These are phyloP conservation scores for Lentinula guzmanii DNA, from an alignment of 768 basidiomycete genomes.

Conservation along the genomic window DNA sequence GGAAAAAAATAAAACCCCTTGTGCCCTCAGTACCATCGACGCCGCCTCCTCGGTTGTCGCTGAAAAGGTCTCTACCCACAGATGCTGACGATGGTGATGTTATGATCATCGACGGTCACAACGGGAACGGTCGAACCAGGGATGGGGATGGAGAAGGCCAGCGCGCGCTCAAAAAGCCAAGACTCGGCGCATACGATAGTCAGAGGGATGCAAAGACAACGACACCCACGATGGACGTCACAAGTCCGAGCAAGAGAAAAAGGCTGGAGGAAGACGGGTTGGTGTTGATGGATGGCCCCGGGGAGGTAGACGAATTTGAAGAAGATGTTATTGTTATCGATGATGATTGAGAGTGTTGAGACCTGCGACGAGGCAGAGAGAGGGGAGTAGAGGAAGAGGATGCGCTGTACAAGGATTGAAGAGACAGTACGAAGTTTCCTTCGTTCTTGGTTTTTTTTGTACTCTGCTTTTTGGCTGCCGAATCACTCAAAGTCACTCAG, in stretches of 20 bases:
- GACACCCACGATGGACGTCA: conserved; percentile 14
- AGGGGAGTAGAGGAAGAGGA: too few species aligned
- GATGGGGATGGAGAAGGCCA: conserved; percentile 32
- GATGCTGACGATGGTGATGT: conserved; percentile 43
- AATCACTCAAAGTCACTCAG: too few species aligned
- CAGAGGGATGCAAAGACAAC: neutral
- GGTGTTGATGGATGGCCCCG: conserved; percentile 53
- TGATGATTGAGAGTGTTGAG: neutral
- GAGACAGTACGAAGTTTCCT: too few species aligned
- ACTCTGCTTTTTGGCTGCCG: too few species aligned
- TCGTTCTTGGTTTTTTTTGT: too few species aligned
- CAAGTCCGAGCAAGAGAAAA: conserved; percentile 60
- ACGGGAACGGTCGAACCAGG: conserved; percentile 18
- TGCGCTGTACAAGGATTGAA: too few species aligned
- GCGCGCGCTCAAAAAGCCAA: conserved; percentile 22
- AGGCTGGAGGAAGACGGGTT: conserved; percentile 72
- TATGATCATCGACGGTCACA: conserved; percentile 31
- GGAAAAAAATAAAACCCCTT: conserved; percentile 31
- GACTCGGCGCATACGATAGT: neutral
- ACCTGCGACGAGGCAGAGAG: too few species aligned
- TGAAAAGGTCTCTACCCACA: conserved; percentile 52
- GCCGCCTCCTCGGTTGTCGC: conserved; percentile 27
- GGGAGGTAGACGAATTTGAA: conserved; percentile 36
- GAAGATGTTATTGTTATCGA: conserved; percentile 59
- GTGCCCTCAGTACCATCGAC: conserved; percentile 34